Percentiles rank a stretch among this genome's conserved stretches.
Evolutionary conservation across 805 yeast genomes (phyloP).

Genomic region (Candida pini): DNA sequence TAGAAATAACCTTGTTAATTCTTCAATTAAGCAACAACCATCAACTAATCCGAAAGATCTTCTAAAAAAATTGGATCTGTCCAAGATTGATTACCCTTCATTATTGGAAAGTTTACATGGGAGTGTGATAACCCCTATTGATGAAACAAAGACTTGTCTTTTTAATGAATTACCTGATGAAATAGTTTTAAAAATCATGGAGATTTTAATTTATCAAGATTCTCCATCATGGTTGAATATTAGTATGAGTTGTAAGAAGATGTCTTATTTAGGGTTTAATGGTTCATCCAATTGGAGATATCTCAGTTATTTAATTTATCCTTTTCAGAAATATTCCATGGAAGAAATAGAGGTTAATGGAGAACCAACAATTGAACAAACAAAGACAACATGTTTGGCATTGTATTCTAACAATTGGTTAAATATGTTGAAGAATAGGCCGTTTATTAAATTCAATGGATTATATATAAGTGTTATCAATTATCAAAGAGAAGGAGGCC

Average conservation of each 20-base stretch:
- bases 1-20: conserved; percentile 42
- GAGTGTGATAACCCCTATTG: conserved; percentile 22
- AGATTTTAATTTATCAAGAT: conserved; percentile 37
- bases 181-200: conserved; percentile 46
- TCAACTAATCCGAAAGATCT: neutral
- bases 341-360: conserved; percentile 34
- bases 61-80: conserved; percentile 31
- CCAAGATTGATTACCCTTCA: conserved; percentile 36
- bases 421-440: conserved; percentile 55
- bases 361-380: conserved; percentile 24
- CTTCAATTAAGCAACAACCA: neutral
- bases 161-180: conserved; percentile 51
- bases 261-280: conserved; percentile 54
- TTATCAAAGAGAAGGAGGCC: conserved; percentile 78
- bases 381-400: conserved; percentile 30
- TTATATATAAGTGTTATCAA: conserved; percentile 81
- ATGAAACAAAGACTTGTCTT: conserved; percentile 34
- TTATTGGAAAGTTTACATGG: conserved; percentile 33
- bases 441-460: conserved; percentile 76
- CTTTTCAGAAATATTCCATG: conserved; percentile 47
- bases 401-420: conserved; percentile 41
- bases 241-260: conserved; percentile 51
- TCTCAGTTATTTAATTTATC: conserved; percentile 46
- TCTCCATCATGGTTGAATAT: conserved; percentile 65
- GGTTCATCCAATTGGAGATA: conserved; percentile 44